Percentiles rank a stretch among this genome's conserved stretches.
These are phyloP conservation scores for Tephrocybe rancida DNA, from an alignment of 768 basidiomycete genomes.

Conservation along the genomic window DNA sequence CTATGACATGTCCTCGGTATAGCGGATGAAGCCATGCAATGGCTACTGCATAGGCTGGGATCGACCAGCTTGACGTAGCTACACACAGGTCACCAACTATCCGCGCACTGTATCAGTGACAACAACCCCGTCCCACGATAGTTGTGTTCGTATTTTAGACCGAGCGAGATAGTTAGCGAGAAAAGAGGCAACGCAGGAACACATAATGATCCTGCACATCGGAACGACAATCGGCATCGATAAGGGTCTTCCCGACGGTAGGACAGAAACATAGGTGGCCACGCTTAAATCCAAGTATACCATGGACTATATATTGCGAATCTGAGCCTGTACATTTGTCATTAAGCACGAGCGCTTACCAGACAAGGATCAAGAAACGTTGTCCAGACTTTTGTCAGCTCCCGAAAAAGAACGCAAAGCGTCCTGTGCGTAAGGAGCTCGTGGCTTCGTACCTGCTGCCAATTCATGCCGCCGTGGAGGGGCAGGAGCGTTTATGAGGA, in stretches of 20 bases:
- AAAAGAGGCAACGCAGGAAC: not conserved
- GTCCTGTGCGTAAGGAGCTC: conserved; percentile 12
- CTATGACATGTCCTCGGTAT: no score
- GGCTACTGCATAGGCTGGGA: no score
- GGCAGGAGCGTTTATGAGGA: no score
- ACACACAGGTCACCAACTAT: no score
- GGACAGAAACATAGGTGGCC: not conserved
- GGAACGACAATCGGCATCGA: no score
- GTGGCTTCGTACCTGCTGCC: conserved; percentile 12
- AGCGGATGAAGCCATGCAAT: no score
- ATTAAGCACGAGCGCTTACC: not conserved
- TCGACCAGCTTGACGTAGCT: no score
- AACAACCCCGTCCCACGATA: conserved; percentile 3
- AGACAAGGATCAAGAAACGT: conserved; percentile 1
- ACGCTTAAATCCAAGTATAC: not conserved
- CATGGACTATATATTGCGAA: not conserved
- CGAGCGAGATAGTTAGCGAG: not conserved
- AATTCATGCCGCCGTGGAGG: no score
- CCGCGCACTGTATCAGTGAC: not conserved
- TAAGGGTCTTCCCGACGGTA: conserved; percentile 5
- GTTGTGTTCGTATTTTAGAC: no score
- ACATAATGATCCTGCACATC: conserved; percentile 5
- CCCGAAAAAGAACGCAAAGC: not conserved
- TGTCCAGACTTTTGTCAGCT: conserved; percentile 9
- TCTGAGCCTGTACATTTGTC: not conserved